Conservation (phyloP, 2,329 filamentous ascomycete species). For the Decorospora gaudefroyi region DNA sequence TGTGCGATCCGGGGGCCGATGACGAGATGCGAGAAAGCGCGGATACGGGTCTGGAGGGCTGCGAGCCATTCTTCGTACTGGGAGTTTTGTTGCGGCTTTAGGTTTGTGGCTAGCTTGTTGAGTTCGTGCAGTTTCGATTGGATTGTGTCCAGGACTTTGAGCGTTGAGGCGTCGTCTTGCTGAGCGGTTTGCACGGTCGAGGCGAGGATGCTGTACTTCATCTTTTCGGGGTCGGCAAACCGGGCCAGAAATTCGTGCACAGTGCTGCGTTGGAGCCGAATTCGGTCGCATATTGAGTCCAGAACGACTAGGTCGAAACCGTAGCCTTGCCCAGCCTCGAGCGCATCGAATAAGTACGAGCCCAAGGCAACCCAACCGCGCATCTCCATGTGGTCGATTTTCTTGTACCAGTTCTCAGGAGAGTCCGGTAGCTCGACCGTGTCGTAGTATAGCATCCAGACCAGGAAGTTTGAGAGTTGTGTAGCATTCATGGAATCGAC, state of each 20-base stretch:
- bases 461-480: conserved; percentile 28
- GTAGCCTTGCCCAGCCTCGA: not conserved
- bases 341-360: conserved; percentile 7
- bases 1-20: conserved; percentile 14
- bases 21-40: conserved; percentile 9
- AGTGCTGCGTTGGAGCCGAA: conserved; percentile 9
- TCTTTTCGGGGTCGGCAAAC: conserved; percentile 21
- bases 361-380: conserved; percentile 32
- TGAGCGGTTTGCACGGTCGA: not conserved
- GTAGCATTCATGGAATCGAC: conserved; percentile 18
- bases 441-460: conserved; percentile 34
- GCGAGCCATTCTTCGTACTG: conserved; percentile 14
- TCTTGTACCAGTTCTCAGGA: conserved; percentile 22
- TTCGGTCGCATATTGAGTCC: conserved; percentile 25
- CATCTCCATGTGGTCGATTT: conserved; percentile 23
- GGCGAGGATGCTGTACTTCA: conserved; percentile 21
- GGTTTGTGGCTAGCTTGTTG: conserved; percentile 4
- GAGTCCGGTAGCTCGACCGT: conserved; percentile 25
- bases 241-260: conserved; percentile 19
- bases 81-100: conserved; percentile 14
- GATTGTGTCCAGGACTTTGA: conserved; percentile 14
- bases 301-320: conserved; percentile 24
- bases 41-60: conserved; percentile 9
- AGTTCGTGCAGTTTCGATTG: conserved; percentile 15
- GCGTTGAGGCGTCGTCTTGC: not conserved